These are phyloP conservation scores for Coemansia sp. DNA, from an alignment of 192 early-diverging fungal species.

Conservation along the genomic window DNA sequence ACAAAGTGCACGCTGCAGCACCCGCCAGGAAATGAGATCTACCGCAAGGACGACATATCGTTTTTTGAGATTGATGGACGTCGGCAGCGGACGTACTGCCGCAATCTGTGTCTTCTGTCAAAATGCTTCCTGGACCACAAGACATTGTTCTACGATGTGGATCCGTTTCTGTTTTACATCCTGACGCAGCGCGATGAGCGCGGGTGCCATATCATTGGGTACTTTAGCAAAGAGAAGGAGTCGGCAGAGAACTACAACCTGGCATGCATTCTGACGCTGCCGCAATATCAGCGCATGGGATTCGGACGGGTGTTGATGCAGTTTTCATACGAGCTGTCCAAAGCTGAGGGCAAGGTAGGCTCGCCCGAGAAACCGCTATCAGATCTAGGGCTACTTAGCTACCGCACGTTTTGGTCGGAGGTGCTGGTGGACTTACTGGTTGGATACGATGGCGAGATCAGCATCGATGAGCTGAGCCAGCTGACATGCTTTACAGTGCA, in stretches of 20 bases:
- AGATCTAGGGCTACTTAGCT: constrained; percentile 91
- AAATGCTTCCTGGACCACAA: constrained; percentile 99
- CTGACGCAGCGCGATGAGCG: constrained; percentile 85
- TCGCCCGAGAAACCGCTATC: constrained; percentile 98
- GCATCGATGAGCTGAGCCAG: constrained; percentile 86
- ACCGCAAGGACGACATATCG: constrained; percentile 84
- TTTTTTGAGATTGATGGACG: constrained; percentile 99
- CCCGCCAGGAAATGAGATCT: constrained; percentile 99
- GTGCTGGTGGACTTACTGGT: constrained; percentile 76
- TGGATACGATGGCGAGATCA: constrained; percentile 73
- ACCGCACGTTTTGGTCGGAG: constrained; percentile 96
- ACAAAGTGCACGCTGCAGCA: constrained; percentile 86
- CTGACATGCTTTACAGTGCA: constrained; percentile 82
- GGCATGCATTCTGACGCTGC: constrained; percentile 97
- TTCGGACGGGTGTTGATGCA: constrained; percentile 92
- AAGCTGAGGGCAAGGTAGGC: constrained; percentile 89
- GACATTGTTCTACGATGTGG: constrained; percentile 97
- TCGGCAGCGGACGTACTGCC: constrained; percentile 89
- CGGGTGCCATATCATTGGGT: constrained; percentile 92
- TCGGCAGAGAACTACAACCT: constrained; percentile 95
- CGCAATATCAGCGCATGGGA: constrained; percentile 95
- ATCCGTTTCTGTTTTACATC: constrained; percentile 97
- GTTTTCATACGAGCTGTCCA: constrained; percentile 97
- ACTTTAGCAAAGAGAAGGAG: constrained; percentile 99
- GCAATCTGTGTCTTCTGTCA: constrained; percentile 93